Evolutionary conservation across 129 eudicot species (phyloP), one percentile per base, ranked within the genome.

Genomic region (Daucus carota): DNA sequence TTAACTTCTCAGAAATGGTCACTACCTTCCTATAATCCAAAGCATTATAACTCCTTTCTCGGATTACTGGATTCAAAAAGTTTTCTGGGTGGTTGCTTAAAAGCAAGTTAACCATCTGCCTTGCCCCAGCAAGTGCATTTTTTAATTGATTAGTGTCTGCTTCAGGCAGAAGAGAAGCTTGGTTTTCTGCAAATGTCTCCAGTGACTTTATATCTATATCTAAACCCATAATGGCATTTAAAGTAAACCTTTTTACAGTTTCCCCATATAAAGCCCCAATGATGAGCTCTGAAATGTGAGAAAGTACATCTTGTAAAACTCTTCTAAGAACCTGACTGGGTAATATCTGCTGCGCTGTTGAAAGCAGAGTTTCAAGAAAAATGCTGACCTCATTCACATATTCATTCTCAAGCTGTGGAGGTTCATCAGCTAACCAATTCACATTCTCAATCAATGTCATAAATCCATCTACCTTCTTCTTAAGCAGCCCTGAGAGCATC

Each of bases 121-220:
- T 87, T 14, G 90, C 86, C 87, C 89, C 99, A 73, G 80, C 87
- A 77, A 94, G 90, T 33, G 90, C 97, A 65, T 79, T 80, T 82
- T 91, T 94, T 75, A 94, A 83, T 85, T 86, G 82, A 72, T 24
- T 80, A 20, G 90, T 88, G 48, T 91, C 99, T 76, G 77, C 86
- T 42, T 91, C 99, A 28, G 90, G 82, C 67, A 94, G 74, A 74
- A 94, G 85, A 63, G 89, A 65, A 78, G 92, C 92, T 81, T 87
- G 99, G 77, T 86, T 94, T 78, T 94, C 99, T 42, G 99, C 97
- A 91, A 94, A 94, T 14, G 93, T 80, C 83, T 94, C 99, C 88
- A 94, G 82, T 78, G 88, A 72, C 22, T 84, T 83, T 46, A 94
- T 74, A 85, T 94, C 99, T 47, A 91, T 75, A 77, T 94, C 97